Percentiles rank a stretch among this genome's conserved stretches.
Conservation (phyloP, 441 rosid species). For the Euphorbia neoarborescens region DNA sequence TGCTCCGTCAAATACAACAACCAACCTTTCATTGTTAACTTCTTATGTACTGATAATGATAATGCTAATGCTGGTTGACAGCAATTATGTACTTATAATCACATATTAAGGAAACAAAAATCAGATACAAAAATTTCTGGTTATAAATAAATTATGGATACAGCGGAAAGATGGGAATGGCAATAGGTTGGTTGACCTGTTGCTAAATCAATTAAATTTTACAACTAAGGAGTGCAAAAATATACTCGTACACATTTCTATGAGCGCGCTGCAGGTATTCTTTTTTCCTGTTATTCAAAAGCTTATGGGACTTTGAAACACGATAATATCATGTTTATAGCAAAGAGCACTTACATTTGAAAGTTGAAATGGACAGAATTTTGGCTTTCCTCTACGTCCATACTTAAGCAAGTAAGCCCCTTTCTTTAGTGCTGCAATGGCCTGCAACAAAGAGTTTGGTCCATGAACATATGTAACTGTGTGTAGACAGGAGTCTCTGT, state of each 20-base stretch:
- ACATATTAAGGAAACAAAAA: background rate
- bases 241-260: background rate
- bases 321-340: background rate
- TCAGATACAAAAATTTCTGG: background rate
- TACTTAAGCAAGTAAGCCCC: constrained; percentile 46
- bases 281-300: background rate
- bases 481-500: background rate
- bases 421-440: constrained; percentile 46
- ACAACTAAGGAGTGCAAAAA: background rate
- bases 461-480: background rate
- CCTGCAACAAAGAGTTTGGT: constrained; percentile 19
- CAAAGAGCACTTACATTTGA: constrained; percentile 32
- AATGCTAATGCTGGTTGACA: background rate
- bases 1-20: background rate
- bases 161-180: background rate
- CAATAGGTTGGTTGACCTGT: background rate
- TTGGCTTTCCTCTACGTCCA: constrained; percentile 51
- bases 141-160: background rate
- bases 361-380: constrained; percentile 46
- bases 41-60: too few relatives aligned
- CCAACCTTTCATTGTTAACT: background rate
- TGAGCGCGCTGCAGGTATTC: too few relatives aligned
- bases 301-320: background rate
- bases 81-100: background rate
- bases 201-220: background rate